Percentiles rank a stretch among this genome's conserved stretches.
Evolutionary conservation across 2,329 filamentous ascomycete genomes (phyloP).

Genomic region (Stachybotrys chartarum): DNA sequence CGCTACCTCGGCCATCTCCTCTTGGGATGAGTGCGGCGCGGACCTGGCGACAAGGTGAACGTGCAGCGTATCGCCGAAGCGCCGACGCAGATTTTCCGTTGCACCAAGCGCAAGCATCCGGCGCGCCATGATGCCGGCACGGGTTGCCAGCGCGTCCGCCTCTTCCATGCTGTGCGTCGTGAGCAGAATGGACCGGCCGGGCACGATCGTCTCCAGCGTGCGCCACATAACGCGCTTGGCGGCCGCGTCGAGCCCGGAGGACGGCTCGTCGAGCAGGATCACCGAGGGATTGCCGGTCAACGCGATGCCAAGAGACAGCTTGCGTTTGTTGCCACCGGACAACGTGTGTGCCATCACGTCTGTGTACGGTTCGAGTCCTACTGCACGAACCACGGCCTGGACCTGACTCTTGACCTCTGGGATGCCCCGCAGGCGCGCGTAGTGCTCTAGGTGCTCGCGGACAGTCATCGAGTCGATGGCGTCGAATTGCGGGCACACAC

Average conservation of each 20-base stretch:
- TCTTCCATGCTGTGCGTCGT: slow-evolving; percentile 97
- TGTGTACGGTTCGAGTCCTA: slow-evolving; percentile 66
- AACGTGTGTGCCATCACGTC: slow-evolving; percentile 71
- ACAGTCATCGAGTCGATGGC: slow-evolving; percentile 91
- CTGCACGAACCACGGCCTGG: slow-evolving; percentile 67
- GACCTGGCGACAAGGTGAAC: slow-evolving; percentile 72
- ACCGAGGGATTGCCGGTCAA: slow-evolving; percentile 89
- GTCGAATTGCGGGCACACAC: slow-evolving; percentile 86
- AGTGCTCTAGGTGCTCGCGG: slow-evolving; percentile 78
- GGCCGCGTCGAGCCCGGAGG: slow-evolving; percentile 81
- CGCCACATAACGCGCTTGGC: slow-evolving; percentile 92
- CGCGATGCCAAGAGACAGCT: slow-evolving; percentile 80
- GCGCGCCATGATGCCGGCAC: slow-evolving; percentile 79
- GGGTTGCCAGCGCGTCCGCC: slow-evolving; percentile 76
- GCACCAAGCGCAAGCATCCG: slow-evolving; percentile 81
- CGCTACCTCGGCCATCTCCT: slow-evolving; percentile 61
- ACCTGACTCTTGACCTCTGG: slow-evolving; percentile 71
- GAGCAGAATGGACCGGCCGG: slow-evolving; percentile 74
- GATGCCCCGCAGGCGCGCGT: slow-evolving; percentile 77
- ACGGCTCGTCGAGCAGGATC: slow-evolving; percentile 82
- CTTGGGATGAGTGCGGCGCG: slow-evolving; percentile 64
- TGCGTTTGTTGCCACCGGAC: slow-evolving; percentile 90
- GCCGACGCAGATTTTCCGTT: slow-evolving; percentile 61
- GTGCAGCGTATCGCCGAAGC: slow-evolving; percentile 72
- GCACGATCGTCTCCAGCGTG: slow-evolving; percentile 65